phyloP scores from a whole-genome alignment of 2,329 filamentous ascomycete species.

The Thielaviopsis populi region DNA sequence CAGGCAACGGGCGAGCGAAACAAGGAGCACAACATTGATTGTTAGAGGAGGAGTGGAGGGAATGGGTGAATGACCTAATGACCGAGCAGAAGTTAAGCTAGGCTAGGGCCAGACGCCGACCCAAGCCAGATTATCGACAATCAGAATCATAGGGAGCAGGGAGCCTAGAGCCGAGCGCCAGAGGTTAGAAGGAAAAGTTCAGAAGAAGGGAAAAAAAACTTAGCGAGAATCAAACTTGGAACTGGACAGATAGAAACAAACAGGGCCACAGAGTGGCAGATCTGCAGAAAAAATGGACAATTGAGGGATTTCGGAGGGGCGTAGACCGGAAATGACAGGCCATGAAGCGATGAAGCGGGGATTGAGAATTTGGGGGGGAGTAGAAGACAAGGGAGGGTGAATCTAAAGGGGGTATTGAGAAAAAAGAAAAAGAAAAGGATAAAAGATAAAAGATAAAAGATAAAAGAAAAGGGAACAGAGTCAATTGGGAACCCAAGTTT shows the following conservation, averaged over 20 bases:
- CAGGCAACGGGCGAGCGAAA: not conserved
- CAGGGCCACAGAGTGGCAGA: not conserved
- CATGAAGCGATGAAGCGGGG: not conserved
- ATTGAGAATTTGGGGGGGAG: not conserved
- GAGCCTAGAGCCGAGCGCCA: not conserved
- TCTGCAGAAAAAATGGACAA: not conserved
- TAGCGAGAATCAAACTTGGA: not conserved
- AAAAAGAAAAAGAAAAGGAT: not conserved
- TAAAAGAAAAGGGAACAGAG: not conserved
- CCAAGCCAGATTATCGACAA: not conserved
- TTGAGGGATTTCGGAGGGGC: not conserved
- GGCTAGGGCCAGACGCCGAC: not conserved
- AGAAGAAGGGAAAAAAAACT: not conserved
- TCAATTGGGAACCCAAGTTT: not conserved
- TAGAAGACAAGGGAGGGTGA: not conserved
- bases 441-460: not conserved
- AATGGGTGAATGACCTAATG: not conserved
- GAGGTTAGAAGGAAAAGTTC: not conserved
- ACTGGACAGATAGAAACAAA: not conserved
- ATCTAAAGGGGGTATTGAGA: not conserved
- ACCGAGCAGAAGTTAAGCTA: not conserved
- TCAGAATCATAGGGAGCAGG: not conserved
- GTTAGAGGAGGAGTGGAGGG: not conserved
- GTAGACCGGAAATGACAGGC: not conserved
- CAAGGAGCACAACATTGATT: not conserved